Evolutionary conservation across 1,284 basidiomycete species (phyloP).

Genomic region (Naganishia liquefaciens): DNA sequence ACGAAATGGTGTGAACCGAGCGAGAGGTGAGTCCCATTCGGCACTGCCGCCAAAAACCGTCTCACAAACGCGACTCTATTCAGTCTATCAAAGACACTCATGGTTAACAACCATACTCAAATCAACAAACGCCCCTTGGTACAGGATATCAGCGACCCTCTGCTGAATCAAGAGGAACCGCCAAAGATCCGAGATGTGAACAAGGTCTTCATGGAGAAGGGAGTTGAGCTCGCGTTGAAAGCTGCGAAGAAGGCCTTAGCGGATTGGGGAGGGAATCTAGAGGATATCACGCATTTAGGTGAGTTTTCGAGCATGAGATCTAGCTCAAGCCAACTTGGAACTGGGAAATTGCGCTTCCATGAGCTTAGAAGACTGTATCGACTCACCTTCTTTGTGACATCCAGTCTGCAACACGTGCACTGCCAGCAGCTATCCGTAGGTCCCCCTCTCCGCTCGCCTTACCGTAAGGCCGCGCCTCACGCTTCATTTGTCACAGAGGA

Average conservation of each 20-base stretch:
- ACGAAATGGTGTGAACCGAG: slow-evolving; percentile 33
- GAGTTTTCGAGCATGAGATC: background rate
- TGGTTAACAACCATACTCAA: slow-evolving; percentile 35
- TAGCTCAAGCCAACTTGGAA: background rate
- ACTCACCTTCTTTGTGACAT: background rate
- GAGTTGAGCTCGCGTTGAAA: slow-evolving; percentile 31
- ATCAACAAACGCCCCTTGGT: slow-evolving; percentile 34
- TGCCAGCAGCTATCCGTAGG: slow-evolving; percentile 35
- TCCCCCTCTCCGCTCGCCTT: background rate
- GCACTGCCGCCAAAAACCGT: background rate
- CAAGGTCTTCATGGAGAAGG: slow-evolving; percentile 35
- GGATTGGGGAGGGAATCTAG: slow-evolving; percentile 35
- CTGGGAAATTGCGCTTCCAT: background rate
- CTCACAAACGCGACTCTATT: background rate
- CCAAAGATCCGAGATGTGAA: slow-evolving; percentile 35
- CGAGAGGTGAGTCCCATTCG: slow-evolving; percentile 25
- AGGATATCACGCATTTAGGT: slow-evolving; percentile 37
- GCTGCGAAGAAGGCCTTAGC: slow-evolving; percentile 33
- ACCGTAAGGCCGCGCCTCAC: background rate
- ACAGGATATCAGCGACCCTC: slow-evolving; percentile 11
- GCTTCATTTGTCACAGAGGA: slow-evolving; percentile 19
- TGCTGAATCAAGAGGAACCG: slow-evolving; percentile 29
- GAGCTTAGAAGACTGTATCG: too few relatives aligned
- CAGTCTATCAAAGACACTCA: slow-evolving; percentile 36
- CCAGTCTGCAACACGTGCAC: slow-evolving; percentile 36